These are phyloP conservation scores for Iberis pinnata DNA, from an alignment of 345 rosid genomes.

Conservation along the genomic window DNA sequence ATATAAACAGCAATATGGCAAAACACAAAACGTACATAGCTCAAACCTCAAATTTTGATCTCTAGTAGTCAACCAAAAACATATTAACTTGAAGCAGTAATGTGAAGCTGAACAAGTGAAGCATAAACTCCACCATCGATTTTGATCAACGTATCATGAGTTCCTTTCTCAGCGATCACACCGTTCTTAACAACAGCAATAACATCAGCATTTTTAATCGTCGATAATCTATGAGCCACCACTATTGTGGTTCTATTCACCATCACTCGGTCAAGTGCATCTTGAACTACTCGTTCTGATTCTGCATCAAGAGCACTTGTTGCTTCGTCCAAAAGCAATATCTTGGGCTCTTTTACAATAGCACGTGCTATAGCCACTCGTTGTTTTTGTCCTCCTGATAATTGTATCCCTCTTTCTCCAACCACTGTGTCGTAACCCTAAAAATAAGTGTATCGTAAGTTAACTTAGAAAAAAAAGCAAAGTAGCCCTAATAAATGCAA, in stretches of 20 bases:
- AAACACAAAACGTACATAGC: too few species aligned
- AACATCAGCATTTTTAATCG: conserved; percentile 52
- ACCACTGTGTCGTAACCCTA: conserved; percentile 67
- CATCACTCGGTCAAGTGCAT: conserved; percentile 47
- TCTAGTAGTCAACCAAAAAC: conserved; percentile 9
- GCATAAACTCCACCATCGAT: conserved; percentile 58
- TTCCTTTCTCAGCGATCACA: conserved; percentile 60
- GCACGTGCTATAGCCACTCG: conserved; percentile 76
- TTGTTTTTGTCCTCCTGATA: conserved; percentile 80
- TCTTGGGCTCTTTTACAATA: conserved; percentile 55
- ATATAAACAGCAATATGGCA: too few species aligned
- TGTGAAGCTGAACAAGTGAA: conserved; percentile 50
- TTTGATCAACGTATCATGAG: conserved; percentile 47
- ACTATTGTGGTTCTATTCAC: conserved; percentile 44
- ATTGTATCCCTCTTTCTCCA: conserved; percentile 65
- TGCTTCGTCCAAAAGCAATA: conserved; percentile 73
- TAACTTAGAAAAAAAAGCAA: neutral
- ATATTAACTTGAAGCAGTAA: conserved; percentile 18
- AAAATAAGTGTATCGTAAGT: neutral
- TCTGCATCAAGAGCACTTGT: conserved; percentile 80
- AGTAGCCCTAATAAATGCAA: too few species aligned
- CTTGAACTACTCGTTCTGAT: conserved; percentile 54
- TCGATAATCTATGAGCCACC: conserved; percentile 78
- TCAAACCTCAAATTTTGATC: too few species aligned
- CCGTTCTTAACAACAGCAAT: conserved; percentile 72